Evolutionary conservation across 2,329 filamentous ascomycete species (phyloP).

Genomic region (Colletotrichum filicis): DNA sequence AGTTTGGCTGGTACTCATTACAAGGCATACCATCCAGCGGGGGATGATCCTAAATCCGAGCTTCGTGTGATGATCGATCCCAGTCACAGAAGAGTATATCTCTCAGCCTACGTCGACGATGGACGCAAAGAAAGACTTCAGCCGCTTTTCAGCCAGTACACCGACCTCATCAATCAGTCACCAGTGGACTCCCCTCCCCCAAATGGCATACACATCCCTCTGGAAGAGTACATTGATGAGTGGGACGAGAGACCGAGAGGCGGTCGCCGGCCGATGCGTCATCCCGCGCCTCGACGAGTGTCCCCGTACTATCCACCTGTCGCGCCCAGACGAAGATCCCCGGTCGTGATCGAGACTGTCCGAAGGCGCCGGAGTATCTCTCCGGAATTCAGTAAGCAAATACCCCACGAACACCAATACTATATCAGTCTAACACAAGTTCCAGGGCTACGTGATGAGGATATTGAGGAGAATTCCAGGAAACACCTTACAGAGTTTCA

Average conservation of each 20-base stretch:
- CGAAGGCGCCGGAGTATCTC: neutral
- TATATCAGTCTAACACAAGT: neutral
- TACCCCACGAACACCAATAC: neutral
- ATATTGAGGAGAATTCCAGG: neutral
- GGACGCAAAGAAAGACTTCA: neutral
- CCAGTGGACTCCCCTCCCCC: slow-evolving; percentile 30
- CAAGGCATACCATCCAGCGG: slow-evolving; percentile 52
- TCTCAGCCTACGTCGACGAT: neutral
- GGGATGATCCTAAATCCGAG: neutral
- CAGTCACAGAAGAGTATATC: neutral
- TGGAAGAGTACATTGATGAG: neutral
- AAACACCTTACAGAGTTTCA: slow-evolving; percentile 33
- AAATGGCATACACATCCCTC: slow-evolving; percentile 9
- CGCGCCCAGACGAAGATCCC: neutral
- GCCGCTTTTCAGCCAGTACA: neutral
- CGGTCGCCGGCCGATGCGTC: neutral
- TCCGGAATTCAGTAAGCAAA: neutral
- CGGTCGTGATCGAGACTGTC: neutral
- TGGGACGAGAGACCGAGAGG: neutral
- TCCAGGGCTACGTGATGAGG: neutral
- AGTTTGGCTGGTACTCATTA: slow-evolving; percentile 57
- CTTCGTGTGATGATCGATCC: slow-evolving; percentile 25
- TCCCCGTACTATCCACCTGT: neutral
- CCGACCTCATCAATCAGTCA: slow-evolving; percentile 33
- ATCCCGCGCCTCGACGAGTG: neutral